Evolutionary conservation across 1,284 basidiomycete genomes (phyloP).

Genomic region (Papiliotrema nemorosa): DNA sequence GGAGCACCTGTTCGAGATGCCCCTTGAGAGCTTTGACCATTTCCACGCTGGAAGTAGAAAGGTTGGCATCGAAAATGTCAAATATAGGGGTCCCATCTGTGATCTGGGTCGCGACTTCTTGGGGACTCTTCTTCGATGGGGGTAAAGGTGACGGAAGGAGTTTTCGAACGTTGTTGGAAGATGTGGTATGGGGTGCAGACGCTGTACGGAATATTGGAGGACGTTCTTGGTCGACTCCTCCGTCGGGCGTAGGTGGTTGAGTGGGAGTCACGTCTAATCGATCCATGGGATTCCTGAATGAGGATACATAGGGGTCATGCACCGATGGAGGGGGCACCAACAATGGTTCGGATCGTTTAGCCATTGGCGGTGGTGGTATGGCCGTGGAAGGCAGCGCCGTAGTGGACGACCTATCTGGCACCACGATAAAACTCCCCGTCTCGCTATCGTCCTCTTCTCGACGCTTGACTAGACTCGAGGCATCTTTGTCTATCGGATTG

Average conservation of each 20-base stretch:
- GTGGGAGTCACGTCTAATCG: conserved; percentile 2
- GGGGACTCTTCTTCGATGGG: background rate
- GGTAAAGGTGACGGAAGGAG: conserved; percentile 1
- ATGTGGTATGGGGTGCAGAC: conserved; percentile 15
- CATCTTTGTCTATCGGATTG: background rate
- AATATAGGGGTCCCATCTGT: conserved; percentile 24
- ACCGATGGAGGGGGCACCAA: conserved; percentile 11
- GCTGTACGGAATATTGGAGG: conserved; percentile 7
- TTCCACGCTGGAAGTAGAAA: conserved; percentile 13
- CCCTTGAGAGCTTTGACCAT: conserved; percentile 25
- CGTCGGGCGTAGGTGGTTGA: conserved; percentile 10
- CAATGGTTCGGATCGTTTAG: background rate
- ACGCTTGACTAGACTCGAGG: background rate
- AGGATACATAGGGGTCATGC: conserved; percentile 14
- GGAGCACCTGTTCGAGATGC: conserved; percentile 29
- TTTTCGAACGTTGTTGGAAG: background rate
- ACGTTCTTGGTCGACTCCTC: background rate
- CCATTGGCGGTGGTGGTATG: background rate
- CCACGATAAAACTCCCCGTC: background rate
- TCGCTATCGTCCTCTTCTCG: background rate
- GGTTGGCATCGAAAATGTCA: conserved; percentile 33
- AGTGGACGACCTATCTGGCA: background rate
- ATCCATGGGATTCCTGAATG: conserved; percentile 9
- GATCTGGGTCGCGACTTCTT: background rate
- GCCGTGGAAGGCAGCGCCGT: no score